Percentiles rank a stretch among this genome's conserved stretches.
These are phyloP conservation scores for Protomyces macrosporus DNA, from an alignment of 1,139 yeast species.

Conservation along the genomic window DNA sequence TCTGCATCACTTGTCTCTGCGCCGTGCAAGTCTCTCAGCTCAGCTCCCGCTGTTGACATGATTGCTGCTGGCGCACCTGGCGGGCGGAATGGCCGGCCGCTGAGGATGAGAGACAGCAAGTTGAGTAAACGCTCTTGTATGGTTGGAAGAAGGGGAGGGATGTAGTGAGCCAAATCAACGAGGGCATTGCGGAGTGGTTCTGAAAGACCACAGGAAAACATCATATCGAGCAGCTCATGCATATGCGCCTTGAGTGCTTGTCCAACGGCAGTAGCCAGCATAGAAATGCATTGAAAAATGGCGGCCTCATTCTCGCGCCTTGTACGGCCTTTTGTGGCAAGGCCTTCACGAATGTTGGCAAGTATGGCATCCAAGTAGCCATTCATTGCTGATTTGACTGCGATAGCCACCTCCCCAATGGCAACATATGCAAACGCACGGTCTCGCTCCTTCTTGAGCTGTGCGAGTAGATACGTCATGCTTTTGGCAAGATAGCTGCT, in stretches of 20 bases:
- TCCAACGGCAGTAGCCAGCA: constrained; percentile 82
- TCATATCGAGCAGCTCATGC: constrained; percentile 73
- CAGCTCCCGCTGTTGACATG: constrained; percentile 59
- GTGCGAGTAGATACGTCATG: constrained; percentile 68
- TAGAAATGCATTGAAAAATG: constrained; percentile 81
- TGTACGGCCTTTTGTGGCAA: constrained; percentile 60
- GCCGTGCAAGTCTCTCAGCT: constrained; percentile 64
- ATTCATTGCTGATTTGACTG: constrained; percentile 81
- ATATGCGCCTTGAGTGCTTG: constrained; percentile 90
- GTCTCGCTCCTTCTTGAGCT: constrained; percentile 71
- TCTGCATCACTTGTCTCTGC: constrained; percentile 46
- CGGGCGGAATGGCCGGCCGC: constrained; percentile 74
- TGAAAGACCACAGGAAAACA: constrained; percentile 77
- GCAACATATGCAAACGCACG: constrained; percentile 72
- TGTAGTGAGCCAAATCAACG: constrained; percentile 58
- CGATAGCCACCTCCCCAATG: constrained; percentile 77
- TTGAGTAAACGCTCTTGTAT: constrained; percentile 69
- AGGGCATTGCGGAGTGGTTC: constrained; percentile 73
- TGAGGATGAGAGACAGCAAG: constrained; percentile 66
- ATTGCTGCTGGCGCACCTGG: constrained; percentile 83
- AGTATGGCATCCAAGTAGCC: constrained; percentile 82
- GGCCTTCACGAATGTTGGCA: constrained; percentile 76
- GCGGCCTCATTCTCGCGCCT: constrained; percentile 79
- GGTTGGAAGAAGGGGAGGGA: constrained; percentile 72
- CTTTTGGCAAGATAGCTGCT: constrained; percentile 77